Evolutionary conservation across 306 rosid genomes (phyloP).

Genomic region (Abrus precatorius): DNA sequence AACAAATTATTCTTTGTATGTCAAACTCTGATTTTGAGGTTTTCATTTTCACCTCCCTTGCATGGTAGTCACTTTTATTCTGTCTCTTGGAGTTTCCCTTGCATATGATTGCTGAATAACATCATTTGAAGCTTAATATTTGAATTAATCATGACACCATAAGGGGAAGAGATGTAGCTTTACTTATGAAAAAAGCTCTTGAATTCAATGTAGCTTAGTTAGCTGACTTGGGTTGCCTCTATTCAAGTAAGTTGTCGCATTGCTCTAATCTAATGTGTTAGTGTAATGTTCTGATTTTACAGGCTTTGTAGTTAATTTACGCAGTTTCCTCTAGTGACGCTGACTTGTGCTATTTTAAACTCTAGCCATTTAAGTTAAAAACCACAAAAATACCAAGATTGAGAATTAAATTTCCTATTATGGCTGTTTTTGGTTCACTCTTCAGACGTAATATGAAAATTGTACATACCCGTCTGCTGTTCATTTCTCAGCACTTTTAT

Average conservation of each 20-base stretch:
- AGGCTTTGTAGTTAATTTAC: constrained; percentile 16
- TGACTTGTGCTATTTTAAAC: constrained; percentile 1
- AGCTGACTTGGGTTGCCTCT: constrained; percentile 21
- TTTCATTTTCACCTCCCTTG: constrained; percentile 1
- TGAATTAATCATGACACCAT: constrained; percentile 11
- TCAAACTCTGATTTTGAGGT: neutral
- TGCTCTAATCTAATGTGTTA: constrained; percentile 19
- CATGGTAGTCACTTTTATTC: constrained; percentile 6
- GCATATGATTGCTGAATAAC: constrained; percentile 23
- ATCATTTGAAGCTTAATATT: neutral
- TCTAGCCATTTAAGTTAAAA: neutral
- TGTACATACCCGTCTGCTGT: neutral
- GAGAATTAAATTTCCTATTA: constrained; percentile 31
- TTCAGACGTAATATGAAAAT: neutral
- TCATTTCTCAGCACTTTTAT: constrained; percentile 5
- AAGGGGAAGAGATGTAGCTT: neutral
- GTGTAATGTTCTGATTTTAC: constrained; percentile 14
- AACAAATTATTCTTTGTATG: neutral
- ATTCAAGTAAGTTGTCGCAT: constrained; percentile 8
- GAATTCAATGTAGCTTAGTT: neutral
- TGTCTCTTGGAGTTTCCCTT: constrained; percentile 20
- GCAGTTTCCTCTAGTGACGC: neutral
- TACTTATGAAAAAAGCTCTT: neutral
- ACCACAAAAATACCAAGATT: neutral
- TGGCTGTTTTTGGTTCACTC: constrained; percentile 4